A percentile compares a stretch with the other conserved stretches of the same genome.
These are phyloP conservation scores for Neocucurbitaria cava DNA, from an alignment of 2,329 filamentous ascomycete genomes.

Conservation along the genomic window DNA sequence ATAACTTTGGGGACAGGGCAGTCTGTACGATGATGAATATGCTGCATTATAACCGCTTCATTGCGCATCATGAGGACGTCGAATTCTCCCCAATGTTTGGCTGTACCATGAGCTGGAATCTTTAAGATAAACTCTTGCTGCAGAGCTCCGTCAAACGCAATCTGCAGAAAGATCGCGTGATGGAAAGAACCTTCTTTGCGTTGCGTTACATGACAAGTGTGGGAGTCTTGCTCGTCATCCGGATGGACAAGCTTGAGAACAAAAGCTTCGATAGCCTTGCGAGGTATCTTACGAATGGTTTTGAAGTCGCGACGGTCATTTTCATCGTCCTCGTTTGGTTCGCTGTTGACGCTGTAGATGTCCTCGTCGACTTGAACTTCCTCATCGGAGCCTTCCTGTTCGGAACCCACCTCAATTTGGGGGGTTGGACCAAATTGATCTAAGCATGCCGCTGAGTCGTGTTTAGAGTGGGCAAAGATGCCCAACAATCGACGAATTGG, in stretches of 20 bases:
- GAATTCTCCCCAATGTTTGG: slow-evolving; percentile 1
- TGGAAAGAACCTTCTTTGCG: slow-evolving; percentile 14
- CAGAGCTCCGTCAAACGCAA: neutral
- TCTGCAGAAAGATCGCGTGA: slow-evolving; percentile 9
- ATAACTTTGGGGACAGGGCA: slow-evolving; percentile 23
- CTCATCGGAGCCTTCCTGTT: neutral
- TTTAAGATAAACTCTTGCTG: slow-evolving; percentile 4
- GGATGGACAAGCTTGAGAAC: neutral
- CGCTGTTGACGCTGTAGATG: neutral
- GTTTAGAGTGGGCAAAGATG: neutral
- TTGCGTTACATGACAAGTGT: neutral
- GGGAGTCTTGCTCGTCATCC: too few species aligned
- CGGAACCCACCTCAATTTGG: neutral
- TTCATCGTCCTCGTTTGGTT: neutral
- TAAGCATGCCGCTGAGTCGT: neutral
- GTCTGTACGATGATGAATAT: slow-evolving; percentile 9
- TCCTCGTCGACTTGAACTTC: neutral
- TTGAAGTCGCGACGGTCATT: slow-evolving; percentile 6
- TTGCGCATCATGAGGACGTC: slow-evolving; percentile 10
- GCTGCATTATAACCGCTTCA: slow-evolving; percentile 17
- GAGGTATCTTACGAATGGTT: slow-evolving; percentile 2
- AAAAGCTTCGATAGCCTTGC: neutral
- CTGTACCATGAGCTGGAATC: slow-evolving; percentile 6
- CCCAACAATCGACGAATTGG: neutral
- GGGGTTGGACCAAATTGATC: neutral